Conservation (phyloP, 2,329 filamentous ascomycete genomes). For the Aquanectria penicillioides region DNA sequence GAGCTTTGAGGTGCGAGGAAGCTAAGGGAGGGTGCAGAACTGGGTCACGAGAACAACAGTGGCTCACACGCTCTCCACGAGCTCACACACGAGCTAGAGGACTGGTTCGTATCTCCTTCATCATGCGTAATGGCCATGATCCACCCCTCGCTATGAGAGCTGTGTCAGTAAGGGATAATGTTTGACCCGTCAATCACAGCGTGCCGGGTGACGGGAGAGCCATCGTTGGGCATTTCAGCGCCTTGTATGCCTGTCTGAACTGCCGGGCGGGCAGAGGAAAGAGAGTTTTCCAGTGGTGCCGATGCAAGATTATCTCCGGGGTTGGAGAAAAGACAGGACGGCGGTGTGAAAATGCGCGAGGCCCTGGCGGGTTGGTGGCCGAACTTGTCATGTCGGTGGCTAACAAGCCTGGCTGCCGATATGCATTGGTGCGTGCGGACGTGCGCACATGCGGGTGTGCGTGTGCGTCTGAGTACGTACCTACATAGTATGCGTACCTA, state of each 20-base stretch:
- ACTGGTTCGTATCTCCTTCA: background rate
- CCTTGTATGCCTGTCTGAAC: no score
- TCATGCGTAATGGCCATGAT: background rate
- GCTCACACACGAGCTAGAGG: background rate
- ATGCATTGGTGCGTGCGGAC: no score
- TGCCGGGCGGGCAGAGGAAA: background rate
- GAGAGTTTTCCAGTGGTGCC: background rate
- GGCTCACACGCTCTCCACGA: background rate
- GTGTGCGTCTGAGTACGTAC: no score
- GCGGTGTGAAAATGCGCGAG: constrained; percentile 22
- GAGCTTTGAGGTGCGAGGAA: constrained; percentile 8
- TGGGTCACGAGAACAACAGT: constrained; percentile 12
- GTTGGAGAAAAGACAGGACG: background rate
- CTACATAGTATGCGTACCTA: no score
- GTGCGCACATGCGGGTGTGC: no score
- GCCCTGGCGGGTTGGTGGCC: background rate
- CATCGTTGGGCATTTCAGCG: no score
- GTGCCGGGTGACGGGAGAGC: no score
- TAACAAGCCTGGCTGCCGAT: no score
- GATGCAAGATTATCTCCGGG: constrained; percentile 11
- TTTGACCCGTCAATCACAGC: background rate
- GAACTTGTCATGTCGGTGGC: no score
- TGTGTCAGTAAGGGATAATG: background rate
- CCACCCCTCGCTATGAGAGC: background rate
- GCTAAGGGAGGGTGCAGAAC: constrained; percentile 10